Percentiles rank a stretch among this genome's conserved stretches.
Conservation (phyloP, 805 yeast genomes). For the Saturnispora dispora region DNA sequence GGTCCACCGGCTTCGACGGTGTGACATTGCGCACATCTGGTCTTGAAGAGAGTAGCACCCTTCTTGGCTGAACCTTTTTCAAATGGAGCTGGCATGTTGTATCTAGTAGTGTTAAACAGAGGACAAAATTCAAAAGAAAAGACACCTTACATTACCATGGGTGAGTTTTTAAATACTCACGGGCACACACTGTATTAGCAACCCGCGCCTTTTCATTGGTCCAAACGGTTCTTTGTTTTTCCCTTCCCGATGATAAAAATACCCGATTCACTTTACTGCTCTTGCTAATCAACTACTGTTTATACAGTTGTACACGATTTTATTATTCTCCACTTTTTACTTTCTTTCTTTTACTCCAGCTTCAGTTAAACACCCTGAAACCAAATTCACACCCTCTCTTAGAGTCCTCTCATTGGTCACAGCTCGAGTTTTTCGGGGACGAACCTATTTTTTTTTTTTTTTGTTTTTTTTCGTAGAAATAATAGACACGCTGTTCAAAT, state of each 20-base stretch:
- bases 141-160: background rate
- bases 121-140: background rate
- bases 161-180: background rate
- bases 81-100: constrained; percentile 34
- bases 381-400: background rate
- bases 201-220: background rate
- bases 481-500: background rate
- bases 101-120: constrained; percentile 1
- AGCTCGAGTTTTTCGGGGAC: background rate
- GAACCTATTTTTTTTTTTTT: too few species aligned
- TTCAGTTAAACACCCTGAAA: background rate
- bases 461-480: too few species aligned
- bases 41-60: constrained; percentile 97
- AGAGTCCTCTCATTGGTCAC: background rate
- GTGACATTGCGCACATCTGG: constrained; percentile 99
- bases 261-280: background rate
- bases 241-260: background rate
- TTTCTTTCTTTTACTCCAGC: background rate
- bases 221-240: background rate
- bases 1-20: constrained; percentile 94
- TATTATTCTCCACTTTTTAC: too few species aligned
- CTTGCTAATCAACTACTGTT: too few species aligned
- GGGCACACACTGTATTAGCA: background rate
- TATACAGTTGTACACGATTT: background rate
- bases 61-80: constrained; percentile 64